Evolutionary conservation across 108 stramenopile species (phyloP).

Genomic region (Mediolabrus comicus): DNA sequence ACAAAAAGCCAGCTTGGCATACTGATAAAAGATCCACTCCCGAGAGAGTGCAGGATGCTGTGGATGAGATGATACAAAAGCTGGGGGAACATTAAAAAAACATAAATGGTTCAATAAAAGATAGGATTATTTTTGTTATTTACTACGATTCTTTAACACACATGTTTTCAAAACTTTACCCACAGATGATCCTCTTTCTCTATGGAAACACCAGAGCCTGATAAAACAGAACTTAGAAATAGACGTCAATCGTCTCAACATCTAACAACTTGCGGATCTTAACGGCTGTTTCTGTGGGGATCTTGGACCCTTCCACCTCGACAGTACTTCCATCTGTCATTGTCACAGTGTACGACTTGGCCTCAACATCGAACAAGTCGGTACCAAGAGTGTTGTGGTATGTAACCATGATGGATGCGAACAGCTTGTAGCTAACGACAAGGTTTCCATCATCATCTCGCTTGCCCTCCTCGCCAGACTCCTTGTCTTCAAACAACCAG

Average conservation of each 20-base stretch:
- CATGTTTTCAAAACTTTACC: background rate
- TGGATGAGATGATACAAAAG: conserved; percentile 68
- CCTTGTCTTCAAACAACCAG: conserved; percentile 85
- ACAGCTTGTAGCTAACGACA: conserved; percentile 86
- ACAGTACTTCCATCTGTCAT: conserved; percentile 71
- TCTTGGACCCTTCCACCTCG: conserved; percentile 55
- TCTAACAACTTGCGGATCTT: conserved; percentile 68
- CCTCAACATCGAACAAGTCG: conserved; percentile 71
- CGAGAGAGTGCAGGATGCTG: conserved; percentile 61
- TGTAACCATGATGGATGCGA: conserved; percentile 84
- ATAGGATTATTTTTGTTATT: too few species aligned
- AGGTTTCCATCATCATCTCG: conserved; percentile 80
- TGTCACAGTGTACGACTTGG: conserved; percentile 74
- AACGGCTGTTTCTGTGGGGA: conserved; percentile 68
- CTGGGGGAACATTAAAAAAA: conserved; percentile 40
- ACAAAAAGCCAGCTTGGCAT: conserved; percentile 75
- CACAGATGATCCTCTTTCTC: background rate
- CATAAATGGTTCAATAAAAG: too few species aligned
- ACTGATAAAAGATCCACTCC: conserved; percentile 44
- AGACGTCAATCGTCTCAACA: conserved; percentile 80
- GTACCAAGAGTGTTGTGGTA: conserved; percentile 88
- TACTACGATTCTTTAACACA: too few species aligned
- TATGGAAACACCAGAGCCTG: too few species aligned
- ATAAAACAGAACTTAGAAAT: too few species aligned
- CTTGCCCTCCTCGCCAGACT: conserved; percentile 44